Percentiles rank a stretch among this genome's conserved stretches.
Conservation (phyloP, 2,329 filamentous ascomycete genomes). For the Fusarium setosum region DNA sequence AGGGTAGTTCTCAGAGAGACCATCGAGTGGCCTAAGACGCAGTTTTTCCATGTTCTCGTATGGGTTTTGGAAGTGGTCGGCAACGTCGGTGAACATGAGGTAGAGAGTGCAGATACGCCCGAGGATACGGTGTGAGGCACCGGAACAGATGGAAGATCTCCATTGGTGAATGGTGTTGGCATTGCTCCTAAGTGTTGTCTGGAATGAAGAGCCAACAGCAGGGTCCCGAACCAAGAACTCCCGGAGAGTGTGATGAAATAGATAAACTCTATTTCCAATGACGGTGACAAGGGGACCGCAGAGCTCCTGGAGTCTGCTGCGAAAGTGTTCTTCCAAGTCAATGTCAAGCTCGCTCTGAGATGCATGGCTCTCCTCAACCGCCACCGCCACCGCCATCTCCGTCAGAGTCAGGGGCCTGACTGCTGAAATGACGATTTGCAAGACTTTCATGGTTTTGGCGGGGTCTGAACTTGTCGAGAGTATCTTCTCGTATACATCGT, state of each 20-base stretch:
- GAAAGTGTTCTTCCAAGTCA: neutral
- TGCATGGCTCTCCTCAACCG: neutral
- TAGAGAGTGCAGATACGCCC: neutral
- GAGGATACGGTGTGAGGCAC: neutral
- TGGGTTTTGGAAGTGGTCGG: neutral
- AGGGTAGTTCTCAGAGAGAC: neutral
- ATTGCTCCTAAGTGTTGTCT: neutral
- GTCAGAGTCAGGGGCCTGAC: neutral
- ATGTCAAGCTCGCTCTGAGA: neutral
- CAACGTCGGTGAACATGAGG: neutral
- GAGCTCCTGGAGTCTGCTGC: neutral
- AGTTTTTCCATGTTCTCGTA: neutral
- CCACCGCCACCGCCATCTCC: neutral
- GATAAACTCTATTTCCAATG: neutral
- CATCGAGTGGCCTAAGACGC: neutral
- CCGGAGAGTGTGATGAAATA: neutral
- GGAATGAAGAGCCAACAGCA: neutral
- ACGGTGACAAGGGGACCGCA: neutral
- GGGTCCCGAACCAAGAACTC: neutral
- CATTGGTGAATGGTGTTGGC: neutral
- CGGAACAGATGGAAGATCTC: neutral
- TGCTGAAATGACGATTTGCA: neutral
- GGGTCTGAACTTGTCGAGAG: neutral
- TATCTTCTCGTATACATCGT: neutral
- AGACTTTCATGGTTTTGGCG: neutral